Evolutionary conservation across 352 stramenopile species (phyloP).

Genomic region (Blastocystis sp.): DNA sequence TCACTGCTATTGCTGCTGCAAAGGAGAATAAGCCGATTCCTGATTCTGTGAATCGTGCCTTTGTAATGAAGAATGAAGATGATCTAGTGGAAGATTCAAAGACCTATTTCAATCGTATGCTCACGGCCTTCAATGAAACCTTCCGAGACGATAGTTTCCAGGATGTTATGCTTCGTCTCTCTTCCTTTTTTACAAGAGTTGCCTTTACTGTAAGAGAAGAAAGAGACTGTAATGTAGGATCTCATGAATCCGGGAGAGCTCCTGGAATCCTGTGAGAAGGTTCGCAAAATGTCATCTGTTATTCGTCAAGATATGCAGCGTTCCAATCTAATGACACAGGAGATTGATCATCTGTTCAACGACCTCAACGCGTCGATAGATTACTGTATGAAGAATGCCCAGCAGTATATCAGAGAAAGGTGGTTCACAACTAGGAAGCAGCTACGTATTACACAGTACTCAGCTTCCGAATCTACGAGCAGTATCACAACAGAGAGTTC

Average conservation of each 20-base stretch:
- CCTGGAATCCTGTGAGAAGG: constrained; percentile 4
- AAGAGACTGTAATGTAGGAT: not conserved
- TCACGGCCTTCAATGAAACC: constrained; percentile 42
- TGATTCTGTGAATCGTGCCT: constrained; percentile 51
- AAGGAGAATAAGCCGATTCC: constrained; percentile 65
- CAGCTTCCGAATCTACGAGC: not conserved
- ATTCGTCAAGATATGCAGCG: constrained; percentile 51
- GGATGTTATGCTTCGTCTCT: constrained; percentile 42
- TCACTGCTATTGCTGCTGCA: constrained; percentile 37
- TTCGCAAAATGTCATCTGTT: constrained; percentile 24
- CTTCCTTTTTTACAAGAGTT: constrained; percentile 44
- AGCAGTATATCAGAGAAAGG: not conserved
- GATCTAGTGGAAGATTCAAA: constrained; percentile 31
- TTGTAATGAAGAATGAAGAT: constrained; percentile 63
- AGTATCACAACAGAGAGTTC: not conserved
- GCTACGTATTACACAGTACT: not conserved
- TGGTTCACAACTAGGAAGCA: not conserved
- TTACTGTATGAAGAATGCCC: constrained; percentile 48
- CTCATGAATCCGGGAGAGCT: constrained; percentile 17
- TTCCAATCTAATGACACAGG: constrained; percentile 55
- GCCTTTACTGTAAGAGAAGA: constrained; percentile 8
- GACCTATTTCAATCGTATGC: constrained; percentile 53
- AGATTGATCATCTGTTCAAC: constrained; percentile 54
- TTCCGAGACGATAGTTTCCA: constrained; percentile 38
- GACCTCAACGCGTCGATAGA: constrained; percentile 28